Conservation (phyloP, 805 yeast species). For the Cyberlindnera veronae region DNA sequence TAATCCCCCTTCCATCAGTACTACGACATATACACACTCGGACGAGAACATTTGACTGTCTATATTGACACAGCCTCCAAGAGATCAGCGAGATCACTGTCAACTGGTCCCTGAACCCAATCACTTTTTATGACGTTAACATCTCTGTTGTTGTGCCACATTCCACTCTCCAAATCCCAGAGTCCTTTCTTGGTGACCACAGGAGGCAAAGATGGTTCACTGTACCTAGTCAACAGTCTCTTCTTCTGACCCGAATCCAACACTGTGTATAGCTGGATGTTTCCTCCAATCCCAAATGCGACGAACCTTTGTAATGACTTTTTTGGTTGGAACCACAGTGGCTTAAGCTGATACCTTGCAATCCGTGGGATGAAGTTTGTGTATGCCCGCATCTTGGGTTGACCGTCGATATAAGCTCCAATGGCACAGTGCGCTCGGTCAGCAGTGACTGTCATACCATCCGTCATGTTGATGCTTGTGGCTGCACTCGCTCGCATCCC, state of each 20-base stretch:
- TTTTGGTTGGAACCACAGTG: conserved; percentile 30
- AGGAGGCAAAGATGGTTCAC: not conserved
- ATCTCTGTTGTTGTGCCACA: conserved; percentile 15
- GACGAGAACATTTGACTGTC: no score
- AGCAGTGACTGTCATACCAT: conserved; percentile 16
- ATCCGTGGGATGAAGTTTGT: conserved; percentile 34
- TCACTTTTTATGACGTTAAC: conserved; percentile 19
- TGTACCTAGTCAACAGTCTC: conserved; percentile 2
- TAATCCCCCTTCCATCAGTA: not conserved
- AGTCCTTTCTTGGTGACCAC: conserved; percentile 22
- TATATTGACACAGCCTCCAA: conserved; percentile 14
- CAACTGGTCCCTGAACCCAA: conserved; percentile 4
- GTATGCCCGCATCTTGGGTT: conserved; percentile 15
- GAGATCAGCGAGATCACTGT: conserved; percentile 9
- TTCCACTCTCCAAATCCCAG: conserved; percentile 19
- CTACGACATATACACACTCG: no score
- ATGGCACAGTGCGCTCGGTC: conserved; percentile 23
- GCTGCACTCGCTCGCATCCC: no score
- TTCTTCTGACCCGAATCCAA: conserved; percentile 10
- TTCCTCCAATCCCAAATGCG: conserved; percentile 37
- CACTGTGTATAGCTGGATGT: conserved; percentile 28
- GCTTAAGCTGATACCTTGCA: conserved; percentile 25
- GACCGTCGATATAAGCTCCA: conserved; percentile 12
- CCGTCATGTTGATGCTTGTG: conserved; percentile 11
- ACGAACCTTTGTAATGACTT: conserved; percentile 20